A percentile compares a stretch with the other conserved stretches of the same genome.
phyloP scores from a whole-genome alignment of 768 basidiomycete genomes.

The Tricholoma terreum region DNA sequence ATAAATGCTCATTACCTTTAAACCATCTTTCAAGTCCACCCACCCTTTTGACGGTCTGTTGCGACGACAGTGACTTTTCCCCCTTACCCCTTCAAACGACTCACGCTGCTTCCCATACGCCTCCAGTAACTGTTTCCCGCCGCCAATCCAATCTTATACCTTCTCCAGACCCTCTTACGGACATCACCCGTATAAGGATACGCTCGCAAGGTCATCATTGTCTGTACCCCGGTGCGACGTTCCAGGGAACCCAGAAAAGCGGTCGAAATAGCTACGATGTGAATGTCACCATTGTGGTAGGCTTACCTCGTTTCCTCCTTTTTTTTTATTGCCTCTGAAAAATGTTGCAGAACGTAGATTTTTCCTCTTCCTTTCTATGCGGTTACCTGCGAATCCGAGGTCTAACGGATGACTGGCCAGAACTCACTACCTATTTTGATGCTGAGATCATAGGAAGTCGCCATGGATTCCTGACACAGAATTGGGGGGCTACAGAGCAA shows the following conservation, averaged over 20 bases:
- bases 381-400: conserved; percentile 93
- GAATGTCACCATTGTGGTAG: conserved; percentile 84
- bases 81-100: conserved; percentile 11
- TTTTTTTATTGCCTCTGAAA: conserved; percentile 5
- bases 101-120: conserved; percentile 10
- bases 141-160: conserved; percentile 16
- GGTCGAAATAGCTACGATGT: conserved; percentile 95
- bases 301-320: conserved; percentile 31
- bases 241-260: conserved; percentile 90
- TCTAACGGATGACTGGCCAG: conserved; percentile 91
- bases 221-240: conserved; percentile 84
- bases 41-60: conserved; percentile 20
- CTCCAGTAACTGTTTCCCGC: conserved; percentile 14
- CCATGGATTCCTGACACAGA: conserved; percentile 87
- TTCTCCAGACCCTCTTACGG: conserved; percentile 53
- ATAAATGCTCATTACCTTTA: conserved; percentile 7
- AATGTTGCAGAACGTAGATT: conserved; percentile 75
- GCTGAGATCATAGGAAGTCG: conserved; percentile 92
- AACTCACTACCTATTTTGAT: conserved; percentile 94
- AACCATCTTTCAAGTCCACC: conserved; percentile 22
- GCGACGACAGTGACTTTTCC: conserved; percentile 17
- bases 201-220: conserved; percentile 72
- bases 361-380: conserved; percentile 78
- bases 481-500: conserved; percentile 87
- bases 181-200: conserved; percentile 76